phyloP scores from a whole-genome alignment of 306 rosid genomes.

The Cucurbita ficifolia region DNA sequence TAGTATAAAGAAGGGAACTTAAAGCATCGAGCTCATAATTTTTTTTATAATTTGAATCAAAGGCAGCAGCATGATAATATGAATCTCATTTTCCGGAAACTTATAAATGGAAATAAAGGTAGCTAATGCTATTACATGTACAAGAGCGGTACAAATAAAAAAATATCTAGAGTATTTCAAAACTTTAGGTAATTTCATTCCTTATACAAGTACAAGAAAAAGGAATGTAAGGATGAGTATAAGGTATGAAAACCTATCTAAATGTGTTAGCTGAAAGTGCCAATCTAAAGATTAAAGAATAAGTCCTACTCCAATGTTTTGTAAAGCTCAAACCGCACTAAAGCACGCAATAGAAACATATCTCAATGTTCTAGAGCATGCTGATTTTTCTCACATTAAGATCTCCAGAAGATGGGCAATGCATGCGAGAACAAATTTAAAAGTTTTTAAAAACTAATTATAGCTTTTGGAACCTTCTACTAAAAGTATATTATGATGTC shows the following conservation, averaged over 20 bases:
- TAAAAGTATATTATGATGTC: too few species aligned
- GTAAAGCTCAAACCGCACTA: background rate
- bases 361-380: background rate
- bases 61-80: background rate
- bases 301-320: background rate
- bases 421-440: too few species aligned
- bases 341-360: background rate
- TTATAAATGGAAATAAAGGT: background rate
- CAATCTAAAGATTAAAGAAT: background rate
- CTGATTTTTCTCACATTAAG: too few species aligned
- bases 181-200: background rate
- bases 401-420: too few species aligned
- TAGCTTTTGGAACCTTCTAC: too few species aligned
- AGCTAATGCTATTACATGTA: background rate
- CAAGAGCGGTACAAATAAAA: background rate
- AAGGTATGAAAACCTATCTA: background rate
- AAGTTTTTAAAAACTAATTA: too few species aligned
- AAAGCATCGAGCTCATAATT: background rate
- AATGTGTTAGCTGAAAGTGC: background rate
- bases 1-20: background rate
- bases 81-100: background rate
- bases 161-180: background rate
- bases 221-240: background rate
- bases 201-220: background rate
- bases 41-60: background rate